Evolutionary conservation across 768 basidiomycete species (phyloP).

Genomic region (Pholiota microspora): DNA sequence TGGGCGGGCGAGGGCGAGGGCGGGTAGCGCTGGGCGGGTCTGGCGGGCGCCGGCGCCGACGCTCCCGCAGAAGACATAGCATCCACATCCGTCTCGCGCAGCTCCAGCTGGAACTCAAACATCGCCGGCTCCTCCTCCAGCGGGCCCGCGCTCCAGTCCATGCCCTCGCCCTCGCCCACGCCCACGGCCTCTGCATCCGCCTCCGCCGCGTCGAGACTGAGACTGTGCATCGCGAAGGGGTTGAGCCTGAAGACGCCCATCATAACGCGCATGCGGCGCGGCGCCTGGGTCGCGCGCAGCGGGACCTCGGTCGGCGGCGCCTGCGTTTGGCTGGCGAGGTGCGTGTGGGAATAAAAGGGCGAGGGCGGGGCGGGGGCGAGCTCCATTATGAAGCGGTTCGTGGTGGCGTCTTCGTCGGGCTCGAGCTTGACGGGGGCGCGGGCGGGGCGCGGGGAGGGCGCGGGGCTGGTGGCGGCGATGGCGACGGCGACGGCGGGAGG

Average conservation of each 20-base stretch:
- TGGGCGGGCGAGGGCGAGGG: neutral
- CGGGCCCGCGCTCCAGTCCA: slow-evolving; percentile 30
- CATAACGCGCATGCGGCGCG: slow-evolving; percentile 67
- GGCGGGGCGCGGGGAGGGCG: no score
- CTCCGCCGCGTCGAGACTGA: slow-evolving; percentile 15
- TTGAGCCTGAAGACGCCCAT: slow-evolving; percentile 80
- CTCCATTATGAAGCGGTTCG: slow-evolving; percentile 47
- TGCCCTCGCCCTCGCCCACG: slow-evolving; percentile 29
- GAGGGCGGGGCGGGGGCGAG: no score
- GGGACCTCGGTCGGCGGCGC: slow-evolving; percentile 67
- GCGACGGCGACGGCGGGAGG: slow-evolving; percentile 12
- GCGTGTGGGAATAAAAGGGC: no score
- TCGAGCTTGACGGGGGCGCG: slow-evolving; percentile 36
- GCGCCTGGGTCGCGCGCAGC: slow-evolving; percentile 72
- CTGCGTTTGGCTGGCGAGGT: slow-evolving; percentile 38
- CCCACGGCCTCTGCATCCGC: slow-evolving; percentile 9
- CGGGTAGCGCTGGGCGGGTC: neutral
- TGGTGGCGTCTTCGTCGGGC: no score
- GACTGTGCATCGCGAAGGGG: slow-evolving; percentile 67
- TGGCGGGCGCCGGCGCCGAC: neutral
- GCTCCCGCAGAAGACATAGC: neutral
- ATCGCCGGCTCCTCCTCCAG: slow-evolving; percentile 53
- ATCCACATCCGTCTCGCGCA: slow-evolving; percentile 10
- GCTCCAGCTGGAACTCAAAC: slow-evolving; percentile 64
- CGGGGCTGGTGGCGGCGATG: no score